Evolutionary conservation across 1,284 basidiomycete genomes (phyloP).

Genomic region (Ganoderma lingzhi): DNA sequence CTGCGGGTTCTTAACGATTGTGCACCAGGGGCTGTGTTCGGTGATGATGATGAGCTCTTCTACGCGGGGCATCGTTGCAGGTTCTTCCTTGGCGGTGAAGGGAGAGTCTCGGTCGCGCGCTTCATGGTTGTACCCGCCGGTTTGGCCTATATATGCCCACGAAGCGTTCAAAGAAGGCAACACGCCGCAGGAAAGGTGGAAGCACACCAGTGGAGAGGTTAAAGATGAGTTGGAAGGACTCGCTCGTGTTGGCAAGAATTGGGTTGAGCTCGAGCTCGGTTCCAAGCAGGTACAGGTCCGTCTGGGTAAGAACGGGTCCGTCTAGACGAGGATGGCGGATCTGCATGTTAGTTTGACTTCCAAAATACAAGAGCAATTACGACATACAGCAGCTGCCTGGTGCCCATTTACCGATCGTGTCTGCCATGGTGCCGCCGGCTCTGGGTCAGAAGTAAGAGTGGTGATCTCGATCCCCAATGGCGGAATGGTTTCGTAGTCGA

Average conservation of each 20-base stretch:
- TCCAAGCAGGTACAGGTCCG: slow-evolving; percentile 77
- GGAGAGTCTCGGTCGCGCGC: slow-evolving; percentile 66
- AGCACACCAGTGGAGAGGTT: slow-evolving; percentile 68
- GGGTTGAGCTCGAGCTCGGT: slow-evolving; percentile 73
- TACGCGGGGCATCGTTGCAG: slow-evolving; percentile 83
- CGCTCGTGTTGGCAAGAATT: slow-evolving; percentile 61
- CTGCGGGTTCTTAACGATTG: slow-evolving; percentile 71
- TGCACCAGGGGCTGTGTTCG: slow-evolving; percentile 81
- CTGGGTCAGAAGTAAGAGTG: neutral
- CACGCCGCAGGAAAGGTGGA: neutral
- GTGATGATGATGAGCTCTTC: slow-evolving; percentile 76
- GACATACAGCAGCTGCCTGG: slow-evolving; percentile 41
- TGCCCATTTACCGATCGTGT: slow-evolving; percentile 41
- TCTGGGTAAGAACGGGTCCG: slow-evolving; percentile 78
- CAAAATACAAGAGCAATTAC: neutral
- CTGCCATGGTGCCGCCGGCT: slow-evolving; percentile 30
- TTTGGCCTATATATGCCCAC: slow-evolving; percentile 52
- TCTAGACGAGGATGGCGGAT: slow-evolving; percentile 51
- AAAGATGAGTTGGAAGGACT: slow-evolving; percentile 72
- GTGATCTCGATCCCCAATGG: slow-evolving; percentile 6
- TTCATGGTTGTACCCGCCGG: slow-evolving; percentile 65
- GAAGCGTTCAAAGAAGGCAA: neutral
- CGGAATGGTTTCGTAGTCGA: neutral
- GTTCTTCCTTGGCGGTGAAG: slow-evolving; percentile 75
- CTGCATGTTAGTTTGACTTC: too few relatives aligned